Conservation (phyloP, 352 stramenopile genomes). For the Globisporangium ultimum region DNA sequence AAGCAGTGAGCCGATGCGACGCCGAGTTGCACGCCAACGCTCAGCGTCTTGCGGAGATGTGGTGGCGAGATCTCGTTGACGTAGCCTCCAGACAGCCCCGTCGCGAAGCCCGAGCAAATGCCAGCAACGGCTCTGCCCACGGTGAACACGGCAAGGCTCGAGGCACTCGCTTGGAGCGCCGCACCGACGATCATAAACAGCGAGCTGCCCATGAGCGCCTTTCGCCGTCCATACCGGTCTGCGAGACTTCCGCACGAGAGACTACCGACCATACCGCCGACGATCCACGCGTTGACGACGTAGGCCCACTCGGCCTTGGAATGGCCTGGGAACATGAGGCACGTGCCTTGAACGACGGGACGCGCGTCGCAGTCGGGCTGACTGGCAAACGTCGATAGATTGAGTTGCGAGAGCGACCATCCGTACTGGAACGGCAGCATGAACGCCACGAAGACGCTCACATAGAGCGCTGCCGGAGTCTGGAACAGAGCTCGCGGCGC, state of each 20-base stretch:
- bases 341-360: constrained; percentile 36
- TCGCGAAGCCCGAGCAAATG: constrained; percentile 34
- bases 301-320: constrained; percentile 49
- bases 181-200: constrained; percentile 40
- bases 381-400: constrained; percentile 44
- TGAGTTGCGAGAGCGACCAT: constrained; percentile 55
- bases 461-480: constrained; percentile 44
- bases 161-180: constrained; percentile 23
- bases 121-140: constrained; percentile 45
- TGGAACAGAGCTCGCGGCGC: no score
- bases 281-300: constrained; percentile 52
- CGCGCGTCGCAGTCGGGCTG: constrained; percentile 32
- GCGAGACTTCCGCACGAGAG: constrained; percentile 30
- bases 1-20: constrained; percentile 45
- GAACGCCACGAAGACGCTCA: constrained; percentile 31
- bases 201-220: constrained; percentile 24
- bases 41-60: constrained; percentile 31
- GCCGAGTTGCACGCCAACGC: constrained; percentile 41
- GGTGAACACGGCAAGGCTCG: constrained; percentile 28
- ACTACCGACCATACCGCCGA: constrained; percentile 47
- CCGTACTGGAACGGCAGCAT: constrained; percentile 49
- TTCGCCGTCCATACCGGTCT: constrained; percentile 47
- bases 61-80: constrained; percentile 48
- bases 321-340: constrained; percentile 60
- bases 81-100: constrained; percentile 30